Evolutionary conservation across 805 yeast genomes (phyloP), one percentile per base, ranked within the genome.

Genomic region (Hanseniaspora singularis): DNA sequence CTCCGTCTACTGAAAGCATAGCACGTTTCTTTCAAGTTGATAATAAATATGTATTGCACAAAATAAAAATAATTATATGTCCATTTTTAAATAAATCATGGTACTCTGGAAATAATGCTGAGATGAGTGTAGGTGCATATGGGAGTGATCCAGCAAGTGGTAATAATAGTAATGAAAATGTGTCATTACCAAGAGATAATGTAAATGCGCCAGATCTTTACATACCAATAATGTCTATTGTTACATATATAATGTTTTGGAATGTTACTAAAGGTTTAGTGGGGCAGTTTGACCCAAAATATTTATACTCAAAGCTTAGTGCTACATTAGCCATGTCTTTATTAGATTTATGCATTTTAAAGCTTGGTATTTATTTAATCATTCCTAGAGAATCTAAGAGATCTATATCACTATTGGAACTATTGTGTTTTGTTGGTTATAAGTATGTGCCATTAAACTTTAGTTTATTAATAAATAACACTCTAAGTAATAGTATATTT

Each of bases 161-260:
- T n/a, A n/a, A n/a, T n/a, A n/a, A n/a, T n/a, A n/a, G n/a, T n/a
- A n/a, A n/a, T 14, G 14, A 14, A 19, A 34, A 3, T 16, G 16
- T 19, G 7, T 39, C 37, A 16, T 18, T 85, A 2, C 77, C 99
- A 14, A 64, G 73, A 38, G 84, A 82, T 51, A 98, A 92, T 60
- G 71, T 81, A 49, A 92, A 94, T 58, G 94, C 97, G 0, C 98
- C 98, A 2, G 99, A 92, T 61, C 72, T 92, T 68, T 92, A 92
- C 63, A 84, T 92, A 46, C 99, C 99, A 5, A 51, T 84, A 51
- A 92, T 94, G 96, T 84, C 96, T 1, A 74, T 82, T 56, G 75
- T 86, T 41, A 86, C 97, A 0, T 88, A 88, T 58, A 79, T 89
- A 42, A 66, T 92, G 51, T 70, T 85, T 31, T 78, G 89, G 74